Evolutionary conservation across 306 rosid species (phyloP).

Genomic region (Dryas alaskensis): DNA sequence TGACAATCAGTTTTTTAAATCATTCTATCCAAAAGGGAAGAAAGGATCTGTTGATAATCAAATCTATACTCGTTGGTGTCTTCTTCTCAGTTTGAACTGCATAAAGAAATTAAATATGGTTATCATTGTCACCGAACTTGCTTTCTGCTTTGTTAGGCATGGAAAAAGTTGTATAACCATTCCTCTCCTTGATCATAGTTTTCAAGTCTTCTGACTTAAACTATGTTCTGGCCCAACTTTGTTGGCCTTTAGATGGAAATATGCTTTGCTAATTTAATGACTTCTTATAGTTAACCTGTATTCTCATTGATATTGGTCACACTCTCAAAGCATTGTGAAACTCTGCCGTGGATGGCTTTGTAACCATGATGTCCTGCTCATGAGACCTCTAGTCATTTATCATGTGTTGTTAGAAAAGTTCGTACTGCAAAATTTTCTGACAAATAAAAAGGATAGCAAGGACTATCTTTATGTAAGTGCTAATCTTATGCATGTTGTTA

Average conservation of each 20-base stretch:
- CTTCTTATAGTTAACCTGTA: neutral
- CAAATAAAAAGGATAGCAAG: neutral
- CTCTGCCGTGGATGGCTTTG: neutral
- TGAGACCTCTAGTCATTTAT: neutral
- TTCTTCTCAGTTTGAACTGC: neutral
- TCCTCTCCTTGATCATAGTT: neutral
- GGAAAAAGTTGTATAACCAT: neutral
- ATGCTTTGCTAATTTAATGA: neutral
- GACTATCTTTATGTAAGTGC: neutral
- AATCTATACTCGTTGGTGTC: neutral
- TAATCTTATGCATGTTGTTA: neutral
- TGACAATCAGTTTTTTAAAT: neutral
- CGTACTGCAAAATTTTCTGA: neutral
- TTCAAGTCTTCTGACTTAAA: neutral
- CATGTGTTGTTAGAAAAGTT: neutral
- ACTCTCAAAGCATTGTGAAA: neutral
- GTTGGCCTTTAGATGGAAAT: neutral
- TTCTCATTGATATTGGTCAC: neutral
- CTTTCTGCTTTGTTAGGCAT: neutral
- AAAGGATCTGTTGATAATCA: too few species aligned
- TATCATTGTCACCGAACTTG: neutral
- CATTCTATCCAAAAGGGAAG: neutral
- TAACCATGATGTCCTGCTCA: neutral
- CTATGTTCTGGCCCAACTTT: neutral
- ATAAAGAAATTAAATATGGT: neutral